phyloP scores from a whole-genome alignment of 257 asterid genomes.

The Solanum raphanifolium region DNA sequence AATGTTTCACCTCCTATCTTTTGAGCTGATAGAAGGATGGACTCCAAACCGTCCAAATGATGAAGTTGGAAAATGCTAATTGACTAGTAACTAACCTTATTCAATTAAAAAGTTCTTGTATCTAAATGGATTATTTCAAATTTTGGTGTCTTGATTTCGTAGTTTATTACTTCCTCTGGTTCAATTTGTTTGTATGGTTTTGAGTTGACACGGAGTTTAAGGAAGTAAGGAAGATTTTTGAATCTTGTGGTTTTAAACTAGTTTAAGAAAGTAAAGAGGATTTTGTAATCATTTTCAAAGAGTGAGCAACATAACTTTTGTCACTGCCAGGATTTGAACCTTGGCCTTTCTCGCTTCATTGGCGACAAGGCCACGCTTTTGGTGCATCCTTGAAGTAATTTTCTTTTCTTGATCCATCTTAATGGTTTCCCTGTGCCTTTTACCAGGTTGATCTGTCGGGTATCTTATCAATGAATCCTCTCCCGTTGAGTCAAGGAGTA shows the following conservation, averaged over 20 bases:
- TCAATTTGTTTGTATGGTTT: background rate
- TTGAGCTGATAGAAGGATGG: background rate
- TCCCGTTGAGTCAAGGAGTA: constrained; percentile 95
- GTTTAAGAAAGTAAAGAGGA: background rate
- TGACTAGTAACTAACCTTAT: background rate
- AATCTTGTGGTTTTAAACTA: background rate
- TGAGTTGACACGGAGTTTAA: background rate
- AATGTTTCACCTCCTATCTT: background rate
- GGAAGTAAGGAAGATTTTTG: background rate
- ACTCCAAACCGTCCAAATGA: background rate
- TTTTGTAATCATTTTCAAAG: background rate
- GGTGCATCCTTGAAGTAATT: background rate
- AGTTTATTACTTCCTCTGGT: background rate
- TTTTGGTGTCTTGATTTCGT: background rate
- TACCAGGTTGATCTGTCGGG: constrained; percentile 68
- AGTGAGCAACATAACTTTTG: background rate
- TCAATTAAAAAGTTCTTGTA: background rate
- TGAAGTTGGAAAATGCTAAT: background rate
- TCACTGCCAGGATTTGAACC: background rate
- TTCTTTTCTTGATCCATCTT: background rate
- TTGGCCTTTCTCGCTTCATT: background rate
- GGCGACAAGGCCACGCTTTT: background rate
- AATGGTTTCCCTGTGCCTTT: background rate
- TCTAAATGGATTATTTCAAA: background rate
- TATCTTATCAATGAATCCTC: constrained; percentile 56